Evolutionary conservation across 495 filamentous ascomycete genomes (phyloP), one percentile per base, ranked within the genome.

Genomic region (Hypoxylon rickii): DNA sequence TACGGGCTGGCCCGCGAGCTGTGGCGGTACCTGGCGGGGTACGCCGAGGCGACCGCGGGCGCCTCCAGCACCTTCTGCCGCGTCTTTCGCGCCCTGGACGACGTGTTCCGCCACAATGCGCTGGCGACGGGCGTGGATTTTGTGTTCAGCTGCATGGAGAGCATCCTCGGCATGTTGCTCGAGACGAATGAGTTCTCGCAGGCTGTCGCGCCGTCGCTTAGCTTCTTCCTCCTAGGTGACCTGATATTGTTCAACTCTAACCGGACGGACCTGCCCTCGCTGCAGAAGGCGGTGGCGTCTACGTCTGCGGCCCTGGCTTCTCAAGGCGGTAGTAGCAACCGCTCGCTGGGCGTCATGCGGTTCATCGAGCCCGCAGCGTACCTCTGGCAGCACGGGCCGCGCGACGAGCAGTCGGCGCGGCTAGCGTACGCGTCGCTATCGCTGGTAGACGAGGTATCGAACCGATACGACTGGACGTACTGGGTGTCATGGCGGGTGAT

Each of bases 401-500:
- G 37, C 11, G 58, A 62, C 19, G 58, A 52, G 11, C 43, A 45
- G 21, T 62, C 58, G 5, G 47, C 44, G 2, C 47, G 51, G 17
- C 18, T 62, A 3, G 60, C 60, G 1, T 46, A 54, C 16, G 44
- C 44, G 4, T 37, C 44, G 2, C 38, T 63, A 8, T 44, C 40
- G 7, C 24, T 47, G 0, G 39, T 41, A 10, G 49, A 60, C 40
- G 51, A 51, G 1, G 18, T 43, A 24, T 36, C 54, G 0, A 34
- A 51, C 18, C 60, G 33, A 13, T 50, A 49, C 39, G 54, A 63
- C 26, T 63, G 60, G 60, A 45, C 40, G 11, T 54, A 42, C 24
- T 58, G 54, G 60, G 54, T 63, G 3, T 49, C 60, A 15, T 63
- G 60, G 60, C 54, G 60, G 7, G 60, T 63, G 13, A 49, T 63